Evolutionary conservation across 2,329 filamentous ascomycete species (phyloP), one percentile per base, ranked within the genome.

Genomic region (Fusarium papillatum): DNA sequence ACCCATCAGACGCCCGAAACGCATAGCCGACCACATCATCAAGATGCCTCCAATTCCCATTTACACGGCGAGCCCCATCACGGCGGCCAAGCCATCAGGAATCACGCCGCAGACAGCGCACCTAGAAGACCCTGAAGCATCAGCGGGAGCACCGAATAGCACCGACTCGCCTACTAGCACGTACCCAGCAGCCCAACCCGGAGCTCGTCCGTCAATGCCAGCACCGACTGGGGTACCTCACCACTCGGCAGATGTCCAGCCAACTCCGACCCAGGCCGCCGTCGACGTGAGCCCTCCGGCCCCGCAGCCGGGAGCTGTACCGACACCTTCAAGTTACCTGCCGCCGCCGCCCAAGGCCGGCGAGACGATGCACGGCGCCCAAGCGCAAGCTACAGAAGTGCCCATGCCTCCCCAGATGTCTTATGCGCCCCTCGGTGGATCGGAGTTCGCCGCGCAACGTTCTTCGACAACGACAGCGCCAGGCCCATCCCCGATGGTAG

Each of bases 21-120:
- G n/a, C 10, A 50, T 17, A 48, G 17, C 31, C 7, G 29, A n/a
- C 22, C 7, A 57, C 66, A 41, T 38, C 43, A 34, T 10, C 62
- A 84, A 59, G n/a, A 93, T 93, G 91, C 86, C 90, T 61, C 87
- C 90, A n/a, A 88, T 93, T 72, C 89, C 88, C 60, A 87, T 92
- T 50, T 91, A 91, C 82, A 88, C 87, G 41, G 82, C 88, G 66
- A 91, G 89, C 80, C 91, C 91, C 57, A 91, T 93, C 81, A 89
- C 85, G 77, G 87, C 89, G 43, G 84, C 87, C 69, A 92, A 91
- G 82, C 85, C 90, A 61, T 84, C 85, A 19, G 88, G 85, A 38
- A 80, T 83, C 50, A 89, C 88, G 24, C 86, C 88, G 34, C 82
- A 88, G 74, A 90, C 88, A 19, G 81, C 81, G 46, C 71, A 76